Evolutionary conservation across 2,329 filamentous ascomycete genomes (phyloP), one percentile per base, ranked within the genome.

Genomic region (Neopestalotiopsis rosae): DNA sequence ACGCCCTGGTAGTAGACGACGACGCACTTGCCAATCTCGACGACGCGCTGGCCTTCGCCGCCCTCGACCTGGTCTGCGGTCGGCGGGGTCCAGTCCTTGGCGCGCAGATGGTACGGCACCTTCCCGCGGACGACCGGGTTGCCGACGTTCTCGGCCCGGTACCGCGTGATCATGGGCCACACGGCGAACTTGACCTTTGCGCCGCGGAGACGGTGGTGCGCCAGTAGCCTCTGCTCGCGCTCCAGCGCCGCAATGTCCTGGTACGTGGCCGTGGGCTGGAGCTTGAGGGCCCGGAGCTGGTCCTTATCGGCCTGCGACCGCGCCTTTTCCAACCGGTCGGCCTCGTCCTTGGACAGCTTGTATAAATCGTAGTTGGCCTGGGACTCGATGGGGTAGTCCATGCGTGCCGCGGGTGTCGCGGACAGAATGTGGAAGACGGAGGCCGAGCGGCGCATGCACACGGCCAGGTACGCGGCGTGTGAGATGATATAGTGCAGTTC

Each of bases 1-100:
- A 78, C 71, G 17, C 77, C 77, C 61, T 79, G 77, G 68, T 76
- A 78, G 71, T 79, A 79, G 17, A 79, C 69, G 40, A 78, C 76
- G 66, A 69, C 66, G 68, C 73, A 73, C 6, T 69, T 38, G 6
- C 68, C 67, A 61, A 79, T 71, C 5, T 76, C 68, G 34, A 70
- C 38, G 66, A 76, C 69, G 24, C 67, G 71, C 72, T 75, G 76
- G 65, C 77, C 77, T 64, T 78, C 76, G 34, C 67, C 49, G 2
- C 17, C 24, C 10, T 57, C 61, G 30, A 65, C 5, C 3, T 67
- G 32, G 0, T 68, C 59, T 5, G 67, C 34, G n/a, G 28, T 49
- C n/a, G 42, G 38, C 9, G 13, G 17, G 17, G n/a, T 24, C 20
- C 40, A 38, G 14, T 42, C 17, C 59, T 28, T n/a, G 20, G n/a